Base-by-base conservation (phyloP, 1,284 basidiomycete species). In the Ustilago hordei region DNA sequence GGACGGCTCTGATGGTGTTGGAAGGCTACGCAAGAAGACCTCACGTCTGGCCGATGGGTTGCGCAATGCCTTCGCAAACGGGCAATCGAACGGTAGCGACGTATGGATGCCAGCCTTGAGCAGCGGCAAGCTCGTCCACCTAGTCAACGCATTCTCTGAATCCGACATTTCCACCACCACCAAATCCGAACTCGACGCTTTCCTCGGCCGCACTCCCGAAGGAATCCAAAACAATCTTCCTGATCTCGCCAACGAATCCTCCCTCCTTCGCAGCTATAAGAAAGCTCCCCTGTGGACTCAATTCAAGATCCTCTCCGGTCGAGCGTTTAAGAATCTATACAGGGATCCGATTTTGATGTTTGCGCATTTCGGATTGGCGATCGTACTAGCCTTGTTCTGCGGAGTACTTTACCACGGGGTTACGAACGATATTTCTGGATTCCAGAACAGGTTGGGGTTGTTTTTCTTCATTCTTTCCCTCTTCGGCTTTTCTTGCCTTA, bases 401-500 rank as follows among this genome's bases (percentile, higher is more conserved):
- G 93, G 93, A 13, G 87, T 93, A 76, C 92, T 95, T 85, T 94
- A 92, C 88, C 91, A 91, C 80, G 90, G 92, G 68, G 90, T 95
- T 58, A 91, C 91, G 88, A 91, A 85, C 83, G 90, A 88, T 56
- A 74, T 47, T 61, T 47, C 61, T 6, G 62, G 74, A 15, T 60
- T 39, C 67, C 64, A 79, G 50, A 95, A 95, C 78, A 88, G 89
- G 55, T 81, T 88, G 89, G 94, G 95, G 5, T 89, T 98, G 58
- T 98, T 98, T 91, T 95, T 98, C 89, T 98, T 99, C 87, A 93
- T 95, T 13, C 89, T 99, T 17, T 92, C 95, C 1, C 88, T 98
- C 8, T 98, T 99, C 81, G 96, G 95, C 0, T 98, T 99, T 88
- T 95, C 95, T 13, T 95, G 94, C 82, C 87, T 99, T 60, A 95